Base-by-base conservation (phyloP, 1,284 basidiomycete species). In the Puccinia coronata region DNA sequence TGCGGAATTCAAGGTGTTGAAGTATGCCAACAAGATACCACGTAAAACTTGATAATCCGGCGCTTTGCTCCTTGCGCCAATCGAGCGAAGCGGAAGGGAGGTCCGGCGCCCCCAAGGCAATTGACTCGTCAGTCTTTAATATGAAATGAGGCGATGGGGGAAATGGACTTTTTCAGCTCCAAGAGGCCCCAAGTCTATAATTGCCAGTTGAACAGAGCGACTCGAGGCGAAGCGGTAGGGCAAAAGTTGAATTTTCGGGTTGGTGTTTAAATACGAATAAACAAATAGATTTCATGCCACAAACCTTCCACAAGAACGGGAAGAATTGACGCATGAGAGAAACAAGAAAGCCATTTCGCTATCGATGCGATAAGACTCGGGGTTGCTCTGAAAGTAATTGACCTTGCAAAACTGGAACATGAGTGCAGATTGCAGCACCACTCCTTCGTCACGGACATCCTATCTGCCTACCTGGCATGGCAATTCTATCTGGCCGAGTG, bases 351-450 rank as follows among this genome's bases (percentile, higher is more conserved):
- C 28, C 59, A 63, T 63, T 63, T 63, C 59, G 59, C 59, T 63
- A 63, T 39, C 59, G 59, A 63, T 63, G 59, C 59, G 59, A 63
- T 39, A 63, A 63, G 59, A 63, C 34, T 63, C 59, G 59, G 59
- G 34, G 34, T 63, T 25, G 34, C 16, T 63, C 34, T 39, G 59
- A 39, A 63, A 39, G 34, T n/a, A 43, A 6, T 63, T 63, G 59
- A 34, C 25, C 28, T 36, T 36, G 59, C 34, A 63, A 39, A 63
- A 63, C 23, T 39, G 28, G n/a, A 57, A 36, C 25, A 20, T 23
- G 59, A 34, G 34, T 20, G 59, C 31, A 36, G 59, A 63, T 63
- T 34, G 23, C 18, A 63, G 18, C 59, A 39, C 59, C 39, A 2
- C 34, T 25, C 4, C 59, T 39, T 8, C 59, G 4, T 63, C 31